phyloP scores from a whole-genome alignment of 148 eudicot species.

The Dysphania ambrosioides region DNA sequence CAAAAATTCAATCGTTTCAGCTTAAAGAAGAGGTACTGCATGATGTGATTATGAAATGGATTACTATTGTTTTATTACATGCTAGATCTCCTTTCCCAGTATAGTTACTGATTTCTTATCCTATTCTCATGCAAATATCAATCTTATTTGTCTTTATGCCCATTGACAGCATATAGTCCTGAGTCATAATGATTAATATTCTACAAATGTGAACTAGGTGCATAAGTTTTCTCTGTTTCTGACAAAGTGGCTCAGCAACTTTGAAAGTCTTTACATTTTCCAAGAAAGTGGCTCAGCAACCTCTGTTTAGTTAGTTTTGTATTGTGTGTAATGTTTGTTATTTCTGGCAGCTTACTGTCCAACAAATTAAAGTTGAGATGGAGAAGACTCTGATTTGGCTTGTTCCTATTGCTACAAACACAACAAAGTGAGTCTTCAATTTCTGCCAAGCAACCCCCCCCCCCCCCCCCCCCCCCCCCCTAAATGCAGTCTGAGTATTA shows the following conservation, averaged over 20 bases:
- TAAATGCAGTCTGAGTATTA: too few relatives aligned
- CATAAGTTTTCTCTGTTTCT: too few relatives aligned
- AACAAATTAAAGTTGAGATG: conserved; percentile 93
- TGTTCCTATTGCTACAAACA: conserved; percentile 88
- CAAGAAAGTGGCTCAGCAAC: not conserved
- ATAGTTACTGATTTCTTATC: not conserved
- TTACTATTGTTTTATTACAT: not conserved
- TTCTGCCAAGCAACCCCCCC: too few relatives aligned
- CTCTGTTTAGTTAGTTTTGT: not conserved
- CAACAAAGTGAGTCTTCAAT: conserved; percentile 72
- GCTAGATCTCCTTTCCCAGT: not conserved
- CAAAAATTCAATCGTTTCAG: conserved; percentile 66
- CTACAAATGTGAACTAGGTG: not conserved
- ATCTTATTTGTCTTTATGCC: too few relatives aligned
- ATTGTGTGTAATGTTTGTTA: not conserved
- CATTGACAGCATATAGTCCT: too few relatives aligned
- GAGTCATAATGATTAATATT: not conserved
- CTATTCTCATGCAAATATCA: not conserved
- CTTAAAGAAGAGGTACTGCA: conserved; percentile 68
- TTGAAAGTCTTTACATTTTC: not conserved
- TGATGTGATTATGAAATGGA: not conserved
- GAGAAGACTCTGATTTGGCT: conserved; percentile 98
- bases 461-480: too few relatives aligned
- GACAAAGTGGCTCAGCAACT: too few relatives aligned
- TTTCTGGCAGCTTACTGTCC: conserved; percentile 60